Conservation (phyloP, 176 grass and related monocot genomes). For the barley (Hordeum vulgare) region MorexV3_pseudomolecules_assembly NC_058519.1:64516641-64517140, state of each 20-base stretch:
- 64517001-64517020: background rate
- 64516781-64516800: too few relatives aligned
- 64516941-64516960: background rate
- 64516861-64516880: background rate
- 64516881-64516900: background rate
- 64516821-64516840: background rate
- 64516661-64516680: too few relatives aligned
- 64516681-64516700: too few relatives aligned
- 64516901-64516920: background rate
- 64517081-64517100: background rate
- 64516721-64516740: too few relatives aligned
- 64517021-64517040: background rate
- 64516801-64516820: too few relatives aligned
- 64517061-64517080: background rate
- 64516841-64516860: background rate
- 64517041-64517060: background rate
- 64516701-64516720: too few relatives aligned
- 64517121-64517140: background rate
- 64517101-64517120: background rate
- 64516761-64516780: too few relatives aligned
- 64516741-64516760: too few relatives aligned
- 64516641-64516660: too few relatives aligned
- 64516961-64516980: background rate
- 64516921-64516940: background rate
- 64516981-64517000: background rate